A percentile compares a stretch with the other conserved stretches of the same genome.
Evolutionary conservation across 495 filamentous ascomycete genomes (phyloP).

Genomic region (Copromyces sp.): DNA sequence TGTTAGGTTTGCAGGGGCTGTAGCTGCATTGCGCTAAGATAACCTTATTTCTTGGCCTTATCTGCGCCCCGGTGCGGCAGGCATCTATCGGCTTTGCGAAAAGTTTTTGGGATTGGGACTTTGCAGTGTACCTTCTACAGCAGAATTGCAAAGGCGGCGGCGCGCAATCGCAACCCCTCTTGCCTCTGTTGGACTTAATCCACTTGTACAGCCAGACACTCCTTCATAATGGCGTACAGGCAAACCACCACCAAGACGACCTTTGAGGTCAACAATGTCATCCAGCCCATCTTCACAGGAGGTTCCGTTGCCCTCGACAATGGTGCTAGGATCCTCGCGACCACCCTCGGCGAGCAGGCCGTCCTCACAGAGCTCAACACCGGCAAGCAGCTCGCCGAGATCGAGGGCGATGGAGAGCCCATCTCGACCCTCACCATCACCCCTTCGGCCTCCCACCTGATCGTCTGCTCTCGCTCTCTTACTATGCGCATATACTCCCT

Average conservation of each 20-base stretch:
- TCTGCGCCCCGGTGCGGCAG: slow-evolving; percentile 4
- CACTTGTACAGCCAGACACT: background rate
- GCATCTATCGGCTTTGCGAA: slow-evolving; percentile 1
- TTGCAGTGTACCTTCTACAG: background rate
- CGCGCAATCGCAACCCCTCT: background rate
- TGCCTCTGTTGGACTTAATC: background rate
- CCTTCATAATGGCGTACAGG: slow-evolving; percentile 38
- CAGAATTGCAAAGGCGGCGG: background rate
- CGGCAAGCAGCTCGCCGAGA: slow-evolving; percentile 68
- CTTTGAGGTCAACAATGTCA: slow-evolving; percentile 68
- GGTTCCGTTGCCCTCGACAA: slow-evolving; percentile 76
- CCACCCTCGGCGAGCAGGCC: slow-evolving; percentile 80
- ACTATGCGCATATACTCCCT: slow-evolving; percentile 88
- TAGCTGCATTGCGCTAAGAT: slow-evolving; percentile 24
- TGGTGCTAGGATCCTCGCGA: slow-evolving; percentile 73
- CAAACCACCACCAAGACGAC: slow-evolving; percentile 57
- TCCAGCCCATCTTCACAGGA: slow-evolving; percentile 90
- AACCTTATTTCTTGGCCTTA: slow-evolving; percentile 27
- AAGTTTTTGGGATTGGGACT: slow-evolving; percentile 7
- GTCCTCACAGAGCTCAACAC: slow-evolving; percentile 77
- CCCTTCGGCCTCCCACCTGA: slow-evolving; percentile 74
- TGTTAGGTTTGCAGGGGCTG: slow-evolving; percentile 3
- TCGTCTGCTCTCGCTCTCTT: slow-evolving; percentile 85
- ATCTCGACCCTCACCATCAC: slow-evolving; percentile 84
- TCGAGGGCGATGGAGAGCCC: slow-evolving; percentile 91